These are phyloP conservation scores for Phoma herbarum DNA, from an alignment of 2,329 filamentous ascomycete genomes.

Conservation along the genomic window DNA sequence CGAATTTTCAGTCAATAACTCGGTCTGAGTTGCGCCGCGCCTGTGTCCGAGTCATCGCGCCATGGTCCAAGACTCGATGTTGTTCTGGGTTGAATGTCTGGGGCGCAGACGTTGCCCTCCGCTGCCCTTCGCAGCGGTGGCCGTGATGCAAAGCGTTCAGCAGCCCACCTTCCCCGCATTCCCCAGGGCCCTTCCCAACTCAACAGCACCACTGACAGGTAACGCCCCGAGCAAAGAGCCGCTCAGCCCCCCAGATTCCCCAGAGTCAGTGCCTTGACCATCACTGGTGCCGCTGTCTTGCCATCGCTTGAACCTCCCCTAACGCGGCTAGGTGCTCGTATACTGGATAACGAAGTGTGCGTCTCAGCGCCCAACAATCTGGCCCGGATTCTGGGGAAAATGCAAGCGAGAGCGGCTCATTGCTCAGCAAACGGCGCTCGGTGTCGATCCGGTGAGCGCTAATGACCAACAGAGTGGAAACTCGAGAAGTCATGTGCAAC, in stretches of 20 bases:
- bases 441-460: slow-evolving; percentile 14
- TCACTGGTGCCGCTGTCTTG: slow-evolving; percentile 3
- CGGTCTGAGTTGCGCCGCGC: slow-evolving; percentile 13
- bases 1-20: slow-evolving; percentile 12
- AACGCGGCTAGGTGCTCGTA: slow-evolving; percentile 15
- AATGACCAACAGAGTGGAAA: slow-evolving; percentile 9
- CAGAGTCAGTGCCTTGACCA: slow-evolving; percentile 13
- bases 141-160: background rate
- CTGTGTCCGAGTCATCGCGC: slow-evolving; percentile 13
- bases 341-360: background rate
- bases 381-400: slow-evolving; percentile 8
- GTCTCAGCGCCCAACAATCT: slow-evolving; percentile 8
- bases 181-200: background rate
- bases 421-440: slow-evolving; percentile 14
- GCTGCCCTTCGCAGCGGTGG: background rate
- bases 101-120: slow-evolving; percentile 1
- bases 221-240: slow-evolving; percentile 20
- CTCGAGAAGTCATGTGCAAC: slow-evolving; percentile 7
- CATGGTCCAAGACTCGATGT: slow-evolving; percentile 7
- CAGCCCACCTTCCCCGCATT: background rate
- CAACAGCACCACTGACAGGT: slow-evolving; percentile 6
- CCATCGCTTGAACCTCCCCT: slow-evolving; percentile 10
- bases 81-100: slow-evolving; percentile 5
- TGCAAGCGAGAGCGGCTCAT: slow-evolving; percentile 9
- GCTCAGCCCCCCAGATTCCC: slow-evolving; percentile 18